Evolutionary conservation across 495 filamentous ascomycete species (phyloP).

Genomic region (Physcia stellaris): DNA sequence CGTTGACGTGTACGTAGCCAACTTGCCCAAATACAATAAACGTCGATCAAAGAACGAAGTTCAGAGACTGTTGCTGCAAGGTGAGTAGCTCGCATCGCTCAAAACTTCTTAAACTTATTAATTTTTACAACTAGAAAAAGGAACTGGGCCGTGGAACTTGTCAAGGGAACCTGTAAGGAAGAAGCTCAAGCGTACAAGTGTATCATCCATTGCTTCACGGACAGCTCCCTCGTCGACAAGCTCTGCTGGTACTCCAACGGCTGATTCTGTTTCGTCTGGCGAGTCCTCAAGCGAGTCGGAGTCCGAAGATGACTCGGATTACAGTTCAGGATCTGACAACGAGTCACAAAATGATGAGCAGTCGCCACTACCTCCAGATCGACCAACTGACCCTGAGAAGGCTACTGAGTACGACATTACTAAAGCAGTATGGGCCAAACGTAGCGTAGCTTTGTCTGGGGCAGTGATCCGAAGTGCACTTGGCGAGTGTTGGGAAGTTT

Average conservation of each 20-base stretch:
- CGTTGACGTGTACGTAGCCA: constrained; percentile 12
- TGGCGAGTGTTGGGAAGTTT: constrained; percentile 46
- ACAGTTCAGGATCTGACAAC: constrained; percentile 32
- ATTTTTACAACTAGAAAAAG: constrained; percentile 10
- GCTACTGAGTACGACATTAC: constrained; percentile 49
- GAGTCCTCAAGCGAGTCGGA: constrained; percentile 19
- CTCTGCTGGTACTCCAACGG: constrained; percentile 1
- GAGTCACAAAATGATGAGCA: constrained; percentile 31
- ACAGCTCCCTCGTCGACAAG: constrained; percentile 5
- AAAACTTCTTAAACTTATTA: background rate
- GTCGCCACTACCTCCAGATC: constrained; percentile 36
- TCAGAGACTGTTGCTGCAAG: constrained; percentile 17
- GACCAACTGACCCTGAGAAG: constrained; percentile 37
- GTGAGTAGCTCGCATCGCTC: constrained; percentile 1
- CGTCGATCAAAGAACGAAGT: constrained; percentile 30
- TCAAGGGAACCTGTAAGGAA: constrained; percentile 16
- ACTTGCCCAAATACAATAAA: constrained; percentile 24
- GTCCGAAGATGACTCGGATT: constrained; percentile 39
- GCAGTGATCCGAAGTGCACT: constrained; percentile 26
- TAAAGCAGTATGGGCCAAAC: constrained; percentile 51
- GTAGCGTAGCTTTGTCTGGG: constrained; percentile 21
- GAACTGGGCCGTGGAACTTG: constrained; percentile 13
- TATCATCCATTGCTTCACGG: constrained; percentile 9
- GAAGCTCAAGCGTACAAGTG: constrained; percentile 11
- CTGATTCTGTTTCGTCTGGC: constrained; percentile 8